phyloP scores from a whole-genome alignment of 345 rosid genomes.

The Corchorus olitorius region DNA sequence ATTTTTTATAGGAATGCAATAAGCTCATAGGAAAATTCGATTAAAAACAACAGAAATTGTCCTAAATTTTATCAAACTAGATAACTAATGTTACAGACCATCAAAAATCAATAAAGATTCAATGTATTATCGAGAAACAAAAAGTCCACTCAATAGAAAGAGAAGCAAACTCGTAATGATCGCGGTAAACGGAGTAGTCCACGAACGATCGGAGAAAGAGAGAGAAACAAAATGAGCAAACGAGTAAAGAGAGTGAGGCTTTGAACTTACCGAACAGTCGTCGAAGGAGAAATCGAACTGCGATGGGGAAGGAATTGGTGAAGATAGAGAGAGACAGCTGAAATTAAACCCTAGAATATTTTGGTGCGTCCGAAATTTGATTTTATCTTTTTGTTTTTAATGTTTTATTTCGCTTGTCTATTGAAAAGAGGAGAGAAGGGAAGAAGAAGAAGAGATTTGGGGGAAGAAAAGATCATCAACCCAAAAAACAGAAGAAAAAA shows the following conservation, averaged over 20 bases:
- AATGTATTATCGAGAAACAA: neutral
- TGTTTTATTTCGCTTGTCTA: neutral
- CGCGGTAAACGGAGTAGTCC: too few relatives aligned
- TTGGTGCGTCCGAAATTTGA: neutral
- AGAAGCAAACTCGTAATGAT: neutral
- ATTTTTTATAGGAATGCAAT: neutral
- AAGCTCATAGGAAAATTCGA: neutral
- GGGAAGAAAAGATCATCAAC: constrained; percentile 2
- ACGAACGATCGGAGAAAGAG: constrained; percentile 9
- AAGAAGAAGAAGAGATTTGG: neutral
- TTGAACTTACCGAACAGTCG: neutral
- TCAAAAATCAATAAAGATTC: neutral
- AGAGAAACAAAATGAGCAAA: neutral
- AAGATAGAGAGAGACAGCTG: neutral
- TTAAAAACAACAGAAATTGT: too few relatives aligned
- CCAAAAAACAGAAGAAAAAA: too few relatives aligned
- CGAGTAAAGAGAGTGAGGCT: neutral
- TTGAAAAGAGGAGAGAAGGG: neutral
- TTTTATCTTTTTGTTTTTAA: neutral
- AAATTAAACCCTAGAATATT: constrained; percentile 13
- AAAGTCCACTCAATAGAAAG: neutral
- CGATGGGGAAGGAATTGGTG: neutral
- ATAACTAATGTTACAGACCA: neutral
- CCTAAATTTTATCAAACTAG: neutral
- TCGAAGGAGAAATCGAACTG: neutral